A percentile compares a stretch with the other conserved stretches of the same genome.
Conservation (phyloP, 768 basidiomycete species). For the Russula sp. region DNA sequence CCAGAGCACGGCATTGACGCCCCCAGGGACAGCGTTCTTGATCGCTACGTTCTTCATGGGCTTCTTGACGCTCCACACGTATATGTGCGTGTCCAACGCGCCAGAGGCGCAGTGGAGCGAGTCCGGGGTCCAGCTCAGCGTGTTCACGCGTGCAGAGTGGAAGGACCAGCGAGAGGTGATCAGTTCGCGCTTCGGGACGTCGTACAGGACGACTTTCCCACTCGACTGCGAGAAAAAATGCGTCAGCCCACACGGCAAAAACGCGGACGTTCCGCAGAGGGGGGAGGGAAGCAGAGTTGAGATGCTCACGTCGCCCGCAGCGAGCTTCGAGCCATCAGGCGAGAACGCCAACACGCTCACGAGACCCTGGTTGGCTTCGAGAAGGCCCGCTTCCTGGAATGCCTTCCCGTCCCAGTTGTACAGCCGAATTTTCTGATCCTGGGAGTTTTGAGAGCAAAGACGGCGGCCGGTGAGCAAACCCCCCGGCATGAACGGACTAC, state of each 20-base stretch:
- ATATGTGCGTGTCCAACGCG: conserved; percentile 89
- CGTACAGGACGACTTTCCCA: conserved; percentile 77
- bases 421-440: conserved; percentile 74
- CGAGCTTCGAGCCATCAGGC: conserved; percentile 66
- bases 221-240: conserved; percentile 46
- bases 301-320: conserved; percentile 76
- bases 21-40: conserved; percentile 82
- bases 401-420: conserved; percentile 65
- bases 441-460: conserved; percentile 2
- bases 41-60: conserved; percentile 72
- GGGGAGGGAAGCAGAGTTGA: too few species aligned
- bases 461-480: conserved; percentile 4
- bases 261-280: too few species aligned
- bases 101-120: conserved; percentile 78
- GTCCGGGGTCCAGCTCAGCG: conserved; percentile 70
- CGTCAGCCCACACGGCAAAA: neutral
- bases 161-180: conserved; percentile 78
- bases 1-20: conserved; percentile 81
- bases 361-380: conserved; percentile 64
- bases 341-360: conserved; percentile 77
- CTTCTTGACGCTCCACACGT: conserved; percentile 73
- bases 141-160: conserved; percentile 77
- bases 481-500: conserved; percentile 18
- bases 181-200: conserved; percentile 61
- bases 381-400: conserved; percentile 47